phyloP scores from a whole-genome alignment of 2,329 filamentous ascomycete species.

The Botrytis cinerea region DNA sequence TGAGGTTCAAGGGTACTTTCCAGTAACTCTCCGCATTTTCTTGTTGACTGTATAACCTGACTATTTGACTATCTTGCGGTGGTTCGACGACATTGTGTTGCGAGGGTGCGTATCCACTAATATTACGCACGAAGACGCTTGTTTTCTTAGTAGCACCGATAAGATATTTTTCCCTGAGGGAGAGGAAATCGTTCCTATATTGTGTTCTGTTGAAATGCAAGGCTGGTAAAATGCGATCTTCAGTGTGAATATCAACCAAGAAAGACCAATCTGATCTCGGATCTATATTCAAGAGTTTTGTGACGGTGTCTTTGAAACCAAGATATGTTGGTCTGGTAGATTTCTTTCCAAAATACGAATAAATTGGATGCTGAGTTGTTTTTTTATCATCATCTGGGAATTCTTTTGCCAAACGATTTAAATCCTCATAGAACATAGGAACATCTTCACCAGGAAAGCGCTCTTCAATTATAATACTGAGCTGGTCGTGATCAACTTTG shows the following conservation, averaged over 20 bases:
- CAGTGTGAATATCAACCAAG: constrained; percentile 17
- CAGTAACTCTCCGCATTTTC: constrained; percentile 28
- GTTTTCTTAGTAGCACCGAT: background rate
- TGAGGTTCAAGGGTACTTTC: constrained; percentile 29
- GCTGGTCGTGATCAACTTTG: constrained; percentile 19
- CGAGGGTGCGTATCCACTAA: background rate
- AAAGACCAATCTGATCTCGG: constrained; percentile 18
- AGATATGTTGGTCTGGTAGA: background rate
- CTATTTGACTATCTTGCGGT: constrained; percentile 1
- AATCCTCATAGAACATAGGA: constrained; percentile 2
- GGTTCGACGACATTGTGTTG: constrained; percentile 5
- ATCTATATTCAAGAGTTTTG: constrained; percentile 21
- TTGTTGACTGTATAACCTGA: background rate
- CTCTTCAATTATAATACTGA: constrained; percentile 17
- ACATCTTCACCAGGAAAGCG: background rate
- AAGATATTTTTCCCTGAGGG: background rate
- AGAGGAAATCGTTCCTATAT: constrained; percentile 16
- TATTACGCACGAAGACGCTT: constrained; percentile 13
- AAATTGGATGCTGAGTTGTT: background rate
- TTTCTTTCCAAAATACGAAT: constrained; percentile 22
- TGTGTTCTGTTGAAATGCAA: constrained; percentile 3
- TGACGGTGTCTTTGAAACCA: constrained; percentile 11
- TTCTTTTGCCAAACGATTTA: constrained; percentile 1
- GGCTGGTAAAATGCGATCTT: background rate
- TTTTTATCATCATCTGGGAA: constrained; percentile 10